These are phyloP conservation scores for Globisporangium carolinianum DNA, from an alignment of 352 stramenopile genomes.

Conservation along the genomic window DNA sequence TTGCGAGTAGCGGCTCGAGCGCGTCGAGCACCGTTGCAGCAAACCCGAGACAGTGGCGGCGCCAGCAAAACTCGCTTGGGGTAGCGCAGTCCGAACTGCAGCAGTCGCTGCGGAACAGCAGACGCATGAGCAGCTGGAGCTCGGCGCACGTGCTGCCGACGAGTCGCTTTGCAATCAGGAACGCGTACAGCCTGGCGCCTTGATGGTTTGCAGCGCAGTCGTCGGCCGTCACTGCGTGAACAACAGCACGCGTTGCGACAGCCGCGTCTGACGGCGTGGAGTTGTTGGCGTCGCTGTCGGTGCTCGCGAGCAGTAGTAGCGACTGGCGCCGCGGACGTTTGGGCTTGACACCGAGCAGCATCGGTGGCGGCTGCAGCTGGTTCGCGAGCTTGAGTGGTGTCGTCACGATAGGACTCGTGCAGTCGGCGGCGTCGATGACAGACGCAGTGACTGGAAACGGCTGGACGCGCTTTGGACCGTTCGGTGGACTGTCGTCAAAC, in stretches of 20 bases:
- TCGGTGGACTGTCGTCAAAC: conserved; percentile 6
- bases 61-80: conserved; percentile 40
- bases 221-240: neutral
- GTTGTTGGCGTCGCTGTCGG: too few species aligned
- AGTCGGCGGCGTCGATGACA: neutral
- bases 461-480: conserved; percentile 6
- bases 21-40: conserved; percentile 28
- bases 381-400: conserved; percentile 6
- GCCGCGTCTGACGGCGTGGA: neutral
- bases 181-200: conserved; percentile 44
- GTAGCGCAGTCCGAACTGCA: neutral
- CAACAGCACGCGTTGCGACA: neutral
- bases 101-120: conserved; percentile 30
- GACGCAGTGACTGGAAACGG: conserved; percentile 1
- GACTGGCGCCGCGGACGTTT: conserved; percentile 11
- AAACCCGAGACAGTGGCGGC: conserved; percentile 28
- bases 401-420: conserved; percentile 11
- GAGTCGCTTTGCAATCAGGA: conserved; percentile 38
- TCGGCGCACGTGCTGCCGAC: conserved; percentile 35
- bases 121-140: conserved; percentile 30
- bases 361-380: conserved; percentile 1
- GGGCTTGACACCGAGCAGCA: conserved; percentile 10
- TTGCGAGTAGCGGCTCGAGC: conserved; percentile 23
- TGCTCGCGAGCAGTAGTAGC: conserved; percentile 1
- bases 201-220: conserved; percentile 24